Base-by-base conservation (phyloP, 116 monocot species). In the Papilionanthe hybrid region DNA sequence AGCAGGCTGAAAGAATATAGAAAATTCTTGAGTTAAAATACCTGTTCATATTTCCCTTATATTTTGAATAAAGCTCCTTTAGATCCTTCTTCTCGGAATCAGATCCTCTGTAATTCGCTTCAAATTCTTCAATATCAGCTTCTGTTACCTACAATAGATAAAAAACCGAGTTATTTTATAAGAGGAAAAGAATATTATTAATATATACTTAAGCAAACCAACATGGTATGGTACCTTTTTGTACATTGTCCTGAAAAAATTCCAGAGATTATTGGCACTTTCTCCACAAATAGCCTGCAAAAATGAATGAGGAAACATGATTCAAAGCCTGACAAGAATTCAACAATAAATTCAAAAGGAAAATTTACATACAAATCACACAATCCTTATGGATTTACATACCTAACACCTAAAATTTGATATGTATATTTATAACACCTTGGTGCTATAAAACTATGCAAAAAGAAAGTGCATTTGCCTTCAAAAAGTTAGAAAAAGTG, bases 101-200 rank as follows among this genome's bases (percentile, higher is more conserved):
- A 47, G 96, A 96, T 23, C 96, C 96, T 85, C 96, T 88, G 75
- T 96, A 96, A 69, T 85, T 96, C 25, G 89, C 90, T 81, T 96
- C 93, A 83, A 96, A 96, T 75, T 93, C 96, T 85, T 96, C 96
- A 88, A 96, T 92, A 81, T 96, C 96, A 87, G 91, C 93, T 78
- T 84, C 92, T 17, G 96, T 92, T 28, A 96, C 89, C 96, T 96
- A 66, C 20, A 86, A 15, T 13, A 41, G 7, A 18, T 0, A 66
- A 76, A 81, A 72, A 28, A 72, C 32, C 2, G 32, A 48, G 48
- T 48, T 10, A 48, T 48, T 48, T 47, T 48, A 48, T 48, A 1
- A 3, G 48, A 9, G 48, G 48, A 48, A 48, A 12, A 9, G 9
- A 48, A 12, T 48, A 48, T 48, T 48, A 9, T 48, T 48, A 48